phyloP scores from a whole-genome alignment of 2,329 filamentous ascomycete genomes.

The Exophiala lecanii-corni region DNA sequence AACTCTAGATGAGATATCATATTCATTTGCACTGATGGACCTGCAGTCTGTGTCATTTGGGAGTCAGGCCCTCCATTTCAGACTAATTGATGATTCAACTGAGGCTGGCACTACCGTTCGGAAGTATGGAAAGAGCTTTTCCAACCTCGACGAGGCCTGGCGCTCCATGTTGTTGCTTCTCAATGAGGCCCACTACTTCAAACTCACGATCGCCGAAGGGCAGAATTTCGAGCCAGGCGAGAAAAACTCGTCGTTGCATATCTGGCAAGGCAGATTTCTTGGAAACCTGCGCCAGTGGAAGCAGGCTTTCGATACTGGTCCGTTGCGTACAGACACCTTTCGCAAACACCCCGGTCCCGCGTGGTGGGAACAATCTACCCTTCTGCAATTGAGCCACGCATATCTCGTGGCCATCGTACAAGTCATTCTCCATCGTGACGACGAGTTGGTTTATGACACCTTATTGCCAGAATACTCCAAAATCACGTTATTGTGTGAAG shows the following conservation, averaged over 20 bases:
- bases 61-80: conserved; percentile 1
- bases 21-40: conserved; percentile 2
- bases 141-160: neutral
- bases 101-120: neutral
- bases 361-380: neutral
- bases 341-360: neutral
- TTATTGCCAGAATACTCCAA: neutral
- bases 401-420: neutral
- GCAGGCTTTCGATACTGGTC: neutral
- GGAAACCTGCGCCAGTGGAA: neutral
- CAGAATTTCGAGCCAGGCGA: neutral
- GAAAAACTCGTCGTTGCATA: neutral
- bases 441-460: neutral
- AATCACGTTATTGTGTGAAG: neutral
- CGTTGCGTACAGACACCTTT: neutral
- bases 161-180: neutral
- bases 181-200: neutral
- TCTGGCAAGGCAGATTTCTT: conserved; percentile 1
- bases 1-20: conserved; percentile 1
- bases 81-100: neutral
- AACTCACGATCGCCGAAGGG: neutral
- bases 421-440: neutral
- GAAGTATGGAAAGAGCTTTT: neutral
- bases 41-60: conserved; percentile 1
- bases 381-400: neutral